phyloP scores from a whole-genome alignment of 1,284 basidiomycete genomes.

The Gastroboletus turbinatus region DNA sequence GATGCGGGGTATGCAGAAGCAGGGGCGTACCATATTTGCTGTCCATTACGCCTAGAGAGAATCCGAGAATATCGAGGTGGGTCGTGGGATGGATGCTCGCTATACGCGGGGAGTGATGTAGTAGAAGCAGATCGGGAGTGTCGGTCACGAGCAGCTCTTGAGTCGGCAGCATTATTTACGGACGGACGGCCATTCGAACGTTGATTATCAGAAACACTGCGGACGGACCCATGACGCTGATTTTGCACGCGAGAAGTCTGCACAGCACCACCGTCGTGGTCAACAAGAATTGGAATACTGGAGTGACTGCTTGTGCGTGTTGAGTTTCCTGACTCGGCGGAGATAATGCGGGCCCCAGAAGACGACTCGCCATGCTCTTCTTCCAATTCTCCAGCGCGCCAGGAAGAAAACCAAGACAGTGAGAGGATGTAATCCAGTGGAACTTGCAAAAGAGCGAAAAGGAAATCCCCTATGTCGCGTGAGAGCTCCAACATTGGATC shows the following conservation, averaged over 20 bases:
- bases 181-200: slow-evolving; percentile 1
- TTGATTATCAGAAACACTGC: slow-evolving; percentile 22
- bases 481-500: slow-evolving; percentile 59
- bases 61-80: slow-evolving; percentile 29
- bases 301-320: slow-evolving; percentile 8
- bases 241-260: slow-evolving; percentile 11
- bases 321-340: slow-evolving; percentile 2
- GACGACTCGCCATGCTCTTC: slow-evolving; percentile 13
- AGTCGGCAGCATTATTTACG: not conserved
- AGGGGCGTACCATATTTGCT: slow-evolving; percentile 44
- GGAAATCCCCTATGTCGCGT: slow-evolving; percentile 61
- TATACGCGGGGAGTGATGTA: slow-evolving; percentile 29
- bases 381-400: slow-evolving; percentile 13
- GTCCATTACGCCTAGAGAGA: slow-evolving; percentile 17
- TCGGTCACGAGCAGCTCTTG: slow-evolving; percentile 7
- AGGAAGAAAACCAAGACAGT: slow-evolving; percentile 40
- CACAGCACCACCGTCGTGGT: slow-evolving; percentile 1
- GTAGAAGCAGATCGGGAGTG: slow-evolving; percentile 18
- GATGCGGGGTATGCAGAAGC: slow-evolving; percentile 29
- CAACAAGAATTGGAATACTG: slow-evolving; percentile 12
- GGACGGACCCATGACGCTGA: slow-evolving; percentile 12
- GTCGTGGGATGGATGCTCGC: slow-evolving; percentile 23
- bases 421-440: slow-evolving; percentile 49
- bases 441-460: slow-evolving; percentile 53
- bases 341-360: slow-evolving; percentile 1